Evolutionary conservation across 345 rosid species (phyloP).

Genomic region (Stellera chamaejasme): DNA sequence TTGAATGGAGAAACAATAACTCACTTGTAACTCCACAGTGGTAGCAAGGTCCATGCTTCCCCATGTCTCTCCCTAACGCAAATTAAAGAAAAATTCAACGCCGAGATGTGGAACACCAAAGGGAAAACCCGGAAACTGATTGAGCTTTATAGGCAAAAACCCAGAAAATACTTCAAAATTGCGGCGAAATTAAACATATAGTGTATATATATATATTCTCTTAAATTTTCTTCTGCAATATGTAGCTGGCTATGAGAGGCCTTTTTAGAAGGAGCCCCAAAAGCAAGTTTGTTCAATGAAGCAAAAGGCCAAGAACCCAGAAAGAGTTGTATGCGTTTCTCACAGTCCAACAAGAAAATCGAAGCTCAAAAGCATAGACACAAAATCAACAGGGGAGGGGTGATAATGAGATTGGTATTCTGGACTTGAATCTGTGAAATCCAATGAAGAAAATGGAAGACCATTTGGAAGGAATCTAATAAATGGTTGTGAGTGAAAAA

Average conservation of each 20-base stretch:
- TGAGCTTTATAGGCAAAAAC: conserved; percentile 16
- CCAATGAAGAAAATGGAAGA: conserved; percentile 34
- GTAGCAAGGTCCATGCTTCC: conserved; percentile 83
- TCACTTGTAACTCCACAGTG: conserved; percentile 94
- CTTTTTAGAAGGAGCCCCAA: conserved; percentile 32
- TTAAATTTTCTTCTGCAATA: conserved; percentile 20
- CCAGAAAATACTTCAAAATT: conserved; percentile 13
- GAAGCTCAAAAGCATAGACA: conserved; percentile 10
- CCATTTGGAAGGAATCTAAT: conserved; percentile 42
- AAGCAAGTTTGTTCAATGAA: conserved; percentile 23
- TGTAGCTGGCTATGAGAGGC: conserved; percentile 22
- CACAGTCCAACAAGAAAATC: conserved; percentile 8
- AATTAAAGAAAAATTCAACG: conserved; percentile 13
- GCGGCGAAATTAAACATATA: not conserved
- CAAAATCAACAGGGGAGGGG: conserved; percentile 15
- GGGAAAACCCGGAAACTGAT: not conserved
- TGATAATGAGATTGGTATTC: conserved; percentile 23
- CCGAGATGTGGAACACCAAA: conserved; percentile 1
- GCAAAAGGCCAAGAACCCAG: conserved; percentile 28
- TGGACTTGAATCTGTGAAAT: conserved; percentile 35
- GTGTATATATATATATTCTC: conserved; percentile 3
- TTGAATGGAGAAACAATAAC: conserved; percentile 46
- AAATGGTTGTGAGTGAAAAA: conserved; percentile 41
- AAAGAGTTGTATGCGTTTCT: conserved; percentile 10
- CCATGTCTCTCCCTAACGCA: conserved; percentile 40